Percentiles rank a stretch among this genome's conserved stretches.
phyloP scores from a whole-genome alignment of 2,329 filamentous ascomycete species.

The Knoxdaviesia capensis region DNA sequence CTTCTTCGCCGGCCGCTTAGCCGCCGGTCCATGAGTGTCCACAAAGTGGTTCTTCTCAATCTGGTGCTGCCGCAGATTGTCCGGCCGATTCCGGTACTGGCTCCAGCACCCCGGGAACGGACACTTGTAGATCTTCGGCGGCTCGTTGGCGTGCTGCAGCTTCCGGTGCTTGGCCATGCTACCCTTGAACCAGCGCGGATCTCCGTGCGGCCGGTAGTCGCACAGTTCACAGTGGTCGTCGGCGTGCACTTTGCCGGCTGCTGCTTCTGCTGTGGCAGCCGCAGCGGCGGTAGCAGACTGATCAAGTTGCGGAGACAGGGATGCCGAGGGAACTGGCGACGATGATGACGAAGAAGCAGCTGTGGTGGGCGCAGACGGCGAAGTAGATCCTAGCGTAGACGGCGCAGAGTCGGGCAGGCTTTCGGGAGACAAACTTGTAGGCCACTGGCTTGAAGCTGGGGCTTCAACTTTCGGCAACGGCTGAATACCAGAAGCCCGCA shows the following conservation, averaged over 20 bases:
- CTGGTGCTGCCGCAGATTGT: conserved; percentile 35
- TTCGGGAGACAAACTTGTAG: no score
- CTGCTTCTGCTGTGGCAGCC: neutral
- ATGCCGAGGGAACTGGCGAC: no score
- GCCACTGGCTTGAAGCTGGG: no score
- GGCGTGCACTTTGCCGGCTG: no score
- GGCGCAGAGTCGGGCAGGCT: no score
- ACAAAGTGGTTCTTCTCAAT: conserved; percentile 34
- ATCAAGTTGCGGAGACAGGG: neutral
- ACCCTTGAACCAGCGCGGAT: conserved; percentile 36
- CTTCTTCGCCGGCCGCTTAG: conserved; percentile 22
- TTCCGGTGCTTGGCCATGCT: conserved; percentile 39
- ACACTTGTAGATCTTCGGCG: conserved; percentile 30
- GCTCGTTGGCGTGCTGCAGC: conserved; percentile 27
- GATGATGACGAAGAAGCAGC: no score
- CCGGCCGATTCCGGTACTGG: conserved; percentile 32
- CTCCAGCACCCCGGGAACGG: conserved; percentile 31
- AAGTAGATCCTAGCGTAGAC: no score
- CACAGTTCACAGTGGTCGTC: conserved; percentile 25
- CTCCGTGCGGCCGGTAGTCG: conserved; percentile 32
- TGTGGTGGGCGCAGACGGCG: no score
- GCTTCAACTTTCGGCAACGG: no score
- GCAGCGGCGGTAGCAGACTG: neutral
- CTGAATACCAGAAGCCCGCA: no score
- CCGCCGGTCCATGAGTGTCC: conserved; percentile 17